phyloP scores from a whole-genome alignment of 192 early-diverging fungal species.

The Linnemannia exigua region DNA sequence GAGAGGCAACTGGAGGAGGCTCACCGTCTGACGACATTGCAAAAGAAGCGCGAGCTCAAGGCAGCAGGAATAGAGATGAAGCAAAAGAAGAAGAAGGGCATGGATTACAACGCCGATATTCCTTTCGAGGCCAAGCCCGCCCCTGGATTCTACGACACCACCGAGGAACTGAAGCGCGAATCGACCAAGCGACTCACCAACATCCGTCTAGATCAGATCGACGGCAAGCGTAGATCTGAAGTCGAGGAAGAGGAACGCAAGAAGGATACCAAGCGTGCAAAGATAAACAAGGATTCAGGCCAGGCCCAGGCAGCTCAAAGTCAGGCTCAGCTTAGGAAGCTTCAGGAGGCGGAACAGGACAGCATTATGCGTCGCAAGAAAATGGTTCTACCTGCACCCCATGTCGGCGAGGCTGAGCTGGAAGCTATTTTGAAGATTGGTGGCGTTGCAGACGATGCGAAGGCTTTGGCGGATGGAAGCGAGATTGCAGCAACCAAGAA shows the following conservation, averaged over 20 bases:
- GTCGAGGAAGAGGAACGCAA: constrained; percentile 86
- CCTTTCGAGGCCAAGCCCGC: constrained; percentile 92
- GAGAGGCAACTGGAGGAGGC: constrained; percentile 98
- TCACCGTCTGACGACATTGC: constrained; percentile 86
- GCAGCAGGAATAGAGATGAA: constrained; percentile 95
- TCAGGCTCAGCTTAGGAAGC: constrained; percentile 61
- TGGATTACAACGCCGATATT: constrained; percentile 98
- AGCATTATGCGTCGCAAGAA: constrained; percentile 76
- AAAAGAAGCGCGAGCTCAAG: constrained; percentile 97
- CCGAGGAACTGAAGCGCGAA: constrained; percentile 81
- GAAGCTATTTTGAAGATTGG: constrained; percentile 82
- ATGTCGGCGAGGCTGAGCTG: constrained; percentile 91
- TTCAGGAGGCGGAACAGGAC: constrained; percentile 79
- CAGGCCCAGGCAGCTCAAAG: constrained; percentile 55
- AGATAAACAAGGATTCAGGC: constrained; percentile 68
- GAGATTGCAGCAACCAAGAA: constrained; percentile 70
- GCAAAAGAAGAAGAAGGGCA: constrained; percentile 76
- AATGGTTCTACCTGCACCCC: constrained; percentile 90
- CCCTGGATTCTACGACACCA: constrained; percentile 93
- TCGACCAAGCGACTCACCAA: constrained; percentile 78
- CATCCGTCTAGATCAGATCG: constrained; percentile 84
- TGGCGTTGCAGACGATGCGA: constrained; percentile 81
- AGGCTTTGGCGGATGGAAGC: constrained; percentile 74
- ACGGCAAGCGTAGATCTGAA: constrained; percentile 87
- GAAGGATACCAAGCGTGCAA: constrained; percentile 83